These are phyloP conservation scores for Penicillium psychrofluorescens DNA, from an alignment of 495 filamentous ascomycete genomes.

Conservation along the genomic window DNA sequence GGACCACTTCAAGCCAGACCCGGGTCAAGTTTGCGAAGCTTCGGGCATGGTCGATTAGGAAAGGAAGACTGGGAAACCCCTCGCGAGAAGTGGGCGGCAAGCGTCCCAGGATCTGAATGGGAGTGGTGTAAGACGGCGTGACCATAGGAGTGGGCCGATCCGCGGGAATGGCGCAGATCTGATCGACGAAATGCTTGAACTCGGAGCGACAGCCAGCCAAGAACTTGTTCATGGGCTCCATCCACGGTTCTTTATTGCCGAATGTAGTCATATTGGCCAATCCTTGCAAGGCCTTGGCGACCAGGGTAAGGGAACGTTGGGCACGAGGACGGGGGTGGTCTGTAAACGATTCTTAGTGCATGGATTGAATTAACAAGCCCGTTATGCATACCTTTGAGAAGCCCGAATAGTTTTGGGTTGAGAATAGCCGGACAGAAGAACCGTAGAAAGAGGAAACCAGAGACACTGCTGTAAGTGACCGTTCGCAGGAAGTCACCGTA, in stretches of 20 bases:
- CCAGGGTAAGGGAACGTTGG: conserved; percentile 85
- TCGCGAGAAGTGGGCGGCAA: conserved; percentile 77
- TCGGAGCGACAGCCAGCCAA: conserved; percentile 44
- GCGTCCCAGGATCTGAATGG: conserved; percentile 81
- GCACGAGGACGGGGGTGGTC: conserved; percentile 84
- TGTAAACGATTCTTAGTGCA: conserved; percentile 15
- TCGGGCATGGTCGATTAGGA: conserved; percentile 84
- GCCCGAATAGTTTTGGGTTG: conserved; percentile 92
- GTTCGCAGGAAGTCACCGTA: conserved; percentile 93
- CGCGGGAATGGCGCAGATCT: conserved; percentile 72
- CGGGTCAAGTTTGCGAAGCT: conserved; percentile 84
- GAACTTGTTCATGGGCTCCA: conserved; percentile 93
- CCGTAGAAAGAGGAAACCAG: conserved; percentile 90
- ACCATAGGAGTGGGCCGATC: conserved; percentile 56
- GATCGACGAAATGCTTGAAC: conserved; percentile 83
- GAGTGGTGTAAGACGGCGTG: conserved; percentile 86
- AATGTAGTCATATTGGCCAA: conserved; percentile 91
- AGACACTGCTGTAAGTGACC: conserved; percentile 94
- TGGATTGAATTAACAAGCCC: conserved; percentile 1
- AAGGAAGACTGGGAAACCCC: conserved; percentile 90
- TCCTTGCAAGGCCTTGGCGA: conserved; percentile 93
- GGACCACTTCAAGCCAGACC: conserved; percentile 69
- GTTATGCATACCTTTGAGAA: conserved; percentile 59
- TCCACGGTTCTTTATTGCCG: conserved; percentile 94
- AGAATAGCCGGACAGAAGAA: conserved; percentile 96